phyloP scores from a whole-genome alignment of 176 grass and related monocot species.

The Alopecurus myosuroides region DNA sequence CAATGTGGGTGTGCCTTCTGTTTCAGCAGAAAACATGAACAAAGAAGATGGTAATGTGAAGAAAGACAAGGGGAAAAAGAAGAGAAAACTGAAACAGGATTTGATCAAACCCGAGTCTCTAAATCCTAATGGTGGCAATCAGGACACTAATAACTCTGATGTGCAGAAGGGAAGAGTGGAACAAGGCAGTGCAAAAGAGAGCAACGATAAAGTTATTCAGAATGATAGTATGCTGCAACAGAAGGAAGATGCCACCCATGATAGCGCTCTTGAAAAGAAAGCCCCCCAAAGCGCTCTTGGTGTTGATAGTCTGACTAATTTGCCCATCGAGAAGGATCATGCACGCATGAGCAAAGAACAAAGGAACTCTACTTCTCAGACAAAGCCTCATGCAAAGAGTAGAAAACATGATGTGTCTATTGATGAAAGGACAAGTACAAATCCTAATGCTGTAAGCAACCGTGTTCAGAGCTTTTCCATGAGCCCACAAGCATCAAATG shows the following conservation, averaged over 20 bases:
- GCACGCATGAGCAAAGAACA: constrained; percentile 20
- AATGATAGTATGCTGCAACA: background rate
- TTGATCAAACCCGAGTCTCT: background rate
- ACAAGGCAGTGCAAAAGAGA: constrained; percentile 26
- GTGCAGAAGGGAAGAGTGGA: constrained; percentile 11
- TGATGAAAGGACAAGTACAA: constrained; percentile 12
- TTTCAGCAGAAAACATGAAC: constrained; percentile 21
- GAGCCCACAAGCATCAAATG: constrained; percentile 37
- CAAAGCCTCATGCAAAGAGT: constrained; percentile 26
- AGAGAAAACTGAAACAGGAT: constrained; percentile 39
- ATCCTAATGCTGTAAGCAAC: constrained; percentile 14
- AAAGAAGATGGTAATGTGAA: constrained; percentile 31
- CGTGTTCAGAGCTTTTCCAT: constrained; percentile 35
- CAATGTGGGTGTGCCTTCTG: constrained; percentile 16
- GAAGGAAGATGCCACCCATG: constrained; percentile 16
- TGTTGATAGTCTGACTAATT: constrained; percentile 13
- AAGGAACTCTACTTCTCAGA: constrained; percentile 23
- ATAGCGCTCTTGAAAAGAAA: constrained; percentile 31
- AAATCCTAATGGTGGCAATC: constrained; percentile 13
- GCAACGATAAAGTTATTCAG: constrained; percentile 15
- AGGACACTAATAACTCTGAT: background rate
- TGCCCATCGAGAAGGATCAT: constrained; percentile 19
- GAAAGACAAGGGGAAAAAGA: constrained; percentile 39
- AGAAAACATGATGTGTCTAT: constrained; percentile 5
- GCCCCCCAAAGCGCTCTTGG: background rate